phyloP scores from a whole-genome alignment of 2,329 filamentous ascomycete species.

The Didymella glomerata region DNA sequence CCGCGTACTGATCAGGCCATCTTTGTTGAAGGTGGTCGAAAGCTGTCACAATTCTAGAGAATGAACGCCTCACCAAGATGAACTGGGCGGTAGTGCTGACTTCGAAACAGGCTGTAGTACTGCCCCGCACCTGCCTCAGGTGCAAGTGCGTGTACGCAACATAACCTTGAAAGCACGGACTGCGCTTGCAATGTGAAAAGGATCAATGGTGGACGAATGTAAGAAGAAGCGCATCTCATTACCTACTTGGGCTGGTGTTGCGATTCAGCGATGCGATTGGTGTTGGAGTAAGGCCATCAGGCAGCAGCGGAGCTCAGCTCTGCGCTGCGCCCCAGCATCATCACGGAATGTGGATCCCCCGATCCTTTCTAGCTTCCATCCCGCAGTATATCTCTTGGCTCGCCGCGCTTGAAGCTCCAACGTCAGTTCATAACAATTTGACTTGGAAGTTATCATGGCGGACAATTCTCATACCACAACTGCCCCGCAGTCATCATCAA shows the following conservation, averaged over 20 bases:
- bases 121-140: background rate
- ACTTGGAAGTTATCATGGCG: constrained; percentile 29
- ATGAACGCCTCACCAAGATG: background rate
- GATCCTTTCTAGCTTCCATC: constrained; percentile 1
- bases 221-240: background rate
- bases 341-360: constrained; percentile 9
- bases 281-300: constrained; percentile 1
- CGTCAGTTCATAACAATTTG: background rate
- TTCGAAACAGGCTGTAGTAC: background rate
- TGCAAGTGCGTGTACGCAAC: background rate
- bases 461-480: constrained; percentile 24
- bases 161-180: too few relatives aligned
- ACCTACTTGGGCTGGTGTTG: constrained; percentile 1
- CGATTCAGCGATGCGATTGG: constrained; percentile 10
- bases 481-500: constrained; percentile 24
- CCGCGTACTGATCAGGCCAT: background rate
- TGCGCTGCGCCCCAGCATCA: constrained; percentile 21
- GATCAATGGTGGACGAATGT: background rate
- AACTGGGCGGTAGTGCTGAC: background rate
- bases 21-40: background rate
- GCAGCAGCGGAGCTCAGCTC: constrained; percentile 19
- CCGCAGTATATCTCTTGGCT: constrained; percentile 12
- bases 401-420: background rate
- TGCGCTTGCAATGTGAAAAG: background rate
- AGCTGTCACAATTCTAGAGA: background rate